A percentile compares a stretch with the other conserved stretches of the same genome.
These are phyloP conservation scores for Cylindrodendrum hubeiense DNA, from an alignment of 2,329 filamentous ascomycete species.

Conservation along the genomic window DNA sequence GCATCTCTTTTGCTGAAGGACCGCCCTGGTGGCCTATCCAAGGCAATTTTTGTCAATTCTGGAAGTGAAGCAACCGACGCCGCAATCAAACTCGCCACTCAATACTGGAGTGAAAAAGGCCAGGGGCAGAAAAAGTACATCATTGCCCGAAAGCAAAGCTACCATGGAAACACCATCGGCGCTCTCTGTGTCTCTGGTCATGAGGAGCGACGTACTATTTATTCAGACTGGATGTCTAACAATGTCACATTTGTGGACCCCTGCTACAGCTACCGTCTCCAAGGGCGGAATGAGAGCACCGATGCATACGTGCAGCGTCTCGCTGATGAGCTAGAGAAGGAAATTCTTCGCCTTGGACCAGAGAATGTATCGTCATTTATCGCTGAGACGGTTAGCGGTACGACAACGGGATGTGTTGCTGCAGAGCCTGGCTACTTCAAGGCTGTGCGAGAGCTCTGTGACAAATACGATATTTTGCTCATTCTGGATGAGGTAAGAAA, in stretches of 20 bases:
- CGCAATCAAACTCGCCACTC: constrained; percentile 60
- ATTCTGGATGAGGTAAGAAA: constrained; percentile 65
- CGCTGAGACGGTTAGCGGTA: constrained; percentile 27
- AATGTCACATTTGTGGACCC: constrained; percentile 23
- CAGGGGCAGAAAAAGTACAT: constrained; percentile 53
- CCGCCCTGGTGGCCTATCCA: constrained; percentile 36
- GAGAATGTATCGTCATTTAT: constrained; percentile 26
- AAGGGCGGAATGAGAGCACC: neutral
- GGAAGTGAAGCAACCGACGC: constrained; percentile 57
- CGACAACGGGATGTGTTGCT: constrained; percentile 72
- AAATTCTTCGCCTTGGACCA: constrained; percentile 21
- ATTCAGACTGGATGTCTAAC: constrained; percentile 26
- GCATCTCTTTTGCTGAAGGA: constrained; percentile 43
- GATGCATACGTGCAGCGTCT: constrained; percentile 5
- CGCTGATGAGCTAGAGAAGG: constrained; percentile 18
- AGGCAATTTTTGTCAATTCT: constrained; percentile 41
- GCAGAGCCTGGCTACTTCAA: constrained; percentile 75
- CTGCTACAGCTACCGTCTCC: constrained; percentile 15
- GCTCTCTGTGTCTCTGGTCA: constrained; percentile 54
- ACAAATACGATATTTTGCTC: constrained; percentile 76
- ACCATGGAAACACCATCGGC: constrained; percentile 64
- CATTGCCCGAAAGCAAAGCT: constrained; percentile 59
- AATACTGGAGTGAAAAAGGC: constrained; percentile 59
- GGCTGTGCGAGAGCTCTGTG: constrained; percentile 75
- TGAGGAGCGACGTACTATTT: constrained; percentile 24